Evolutionary conservation across 2,329 filamentous ascomycete genomes (phyloP), one percentile per base, ranked within the genome.

Genomic region (Didymella sp.): DNA sequence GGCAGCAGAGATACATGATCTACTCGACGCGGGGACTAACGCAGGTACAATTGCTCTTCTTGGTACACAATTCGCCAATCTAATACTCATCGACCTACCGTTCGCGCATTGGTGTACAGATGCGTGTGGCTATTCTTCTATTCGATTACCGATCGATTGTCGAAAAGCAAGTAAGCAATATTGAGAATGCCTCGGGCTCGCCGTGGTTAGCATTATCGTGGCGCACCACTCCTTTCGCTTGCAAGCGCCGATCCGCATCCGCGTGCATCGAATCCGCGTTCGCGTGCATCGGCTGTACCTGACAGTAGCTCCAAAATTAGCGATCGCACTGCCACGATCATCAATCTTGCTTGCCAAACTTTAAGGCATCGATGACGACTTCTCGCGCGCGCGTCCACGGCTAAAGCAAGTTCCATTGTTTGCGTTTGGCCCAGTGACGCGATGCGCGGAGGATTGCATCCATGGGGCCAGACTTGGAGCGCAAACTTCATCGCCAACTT

Each of bases 201-300:
- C 72, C 71, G 72, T 46, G 44, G 52, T 53, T 51, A 61, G 49
- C 38, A 45, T 4, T 52, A 53, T 63, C 48, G 67, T 73, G 70
- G 71, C 70, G 66, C 60, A 50, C 56, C 44, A 61, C 51, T 61
- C 37, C 37, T 51, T 57, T 66, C 55, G 66, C 63, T 65, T 64
- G 63, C 57, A 67, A 70, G 66, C 51, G 44, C 58, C 44, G 55
- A 64, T 40, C 17, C 48, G 50, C 56, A 50, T 53, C 62, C 67
- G 67, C 67, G 72, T 73, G 72, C 72, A 71, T 75, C 71, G 72
- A 71, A n/a, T n/a, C n/a, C n/a, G n/a, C n/a, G n/a, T n/a, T n/a
- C n/a, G n/a, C n/a, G n/a, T 58, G 13, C 7, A 5, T 41, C 38
- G 38, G 38, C 38, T 24, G 38, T 41, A 41, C 38, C 38, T 41